Conservation (phyloP, 441 rosid genomes). For the Brassica hybrid region DNA sequence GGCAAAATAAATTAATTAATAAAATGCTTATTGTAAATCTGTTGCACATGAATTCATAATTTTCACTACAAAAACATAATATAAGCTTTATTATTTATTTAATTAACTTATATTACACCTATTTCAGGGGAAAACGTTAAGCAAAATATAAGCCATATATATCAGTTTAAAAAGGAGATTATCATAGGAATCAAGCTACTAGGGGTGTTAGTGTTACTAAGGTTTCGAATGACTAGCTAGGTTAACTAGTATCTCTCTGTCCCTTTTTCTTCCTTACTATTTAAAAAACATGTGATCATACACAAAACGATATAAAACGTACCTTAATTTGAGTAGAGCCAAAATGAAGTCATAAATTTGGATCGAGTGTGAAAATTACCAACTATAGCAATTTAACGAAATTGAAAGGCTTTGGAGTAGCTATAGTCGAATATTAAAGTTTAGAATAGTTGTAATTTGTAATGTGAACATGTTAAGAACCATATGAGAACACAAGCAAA, state of each 20-base stretch:
- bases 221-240: not conserved
- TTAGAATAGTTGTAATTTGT: conserved; percentile 1
- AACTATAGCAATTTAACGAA: not conserved
- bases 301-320: not conserved
- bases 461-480: conserved; percentile 29
- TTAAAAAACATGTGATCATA: not conserved
- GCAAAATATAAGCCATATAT: not conserved
- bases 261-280: not conserved
- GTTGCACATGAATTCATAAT: not conserved
- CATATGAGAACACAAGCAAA: not conserved
- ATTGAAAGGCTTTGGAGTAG: conserved; percentile 3
- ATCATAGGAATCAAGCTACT: not conserved
- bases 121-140: not conserved
- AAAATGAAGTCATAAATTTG: not conserved
- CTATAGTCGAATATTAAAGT: not conserved
- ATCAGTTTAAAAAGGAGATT: not conserved
- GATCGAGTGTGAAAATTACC: conserved; percentile 31
- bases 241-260: not conserved
- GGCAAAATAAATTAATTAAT: not conserved
- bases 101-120: not conserved
- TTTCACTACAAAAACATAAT: not conserved
- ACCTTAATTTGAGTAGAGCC: conserved; percentile 4
- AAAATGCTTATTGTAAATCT: not conserved
- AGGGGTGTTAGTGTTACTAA: conserved; percentile 4
- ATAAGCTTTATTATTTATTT: not conserved